Evolutionary conservation across 768 basidiomycete genomes (phyloP), one percentile per base, ranked within the genome.

Genomic region (Amanita thiersii): DNA sequence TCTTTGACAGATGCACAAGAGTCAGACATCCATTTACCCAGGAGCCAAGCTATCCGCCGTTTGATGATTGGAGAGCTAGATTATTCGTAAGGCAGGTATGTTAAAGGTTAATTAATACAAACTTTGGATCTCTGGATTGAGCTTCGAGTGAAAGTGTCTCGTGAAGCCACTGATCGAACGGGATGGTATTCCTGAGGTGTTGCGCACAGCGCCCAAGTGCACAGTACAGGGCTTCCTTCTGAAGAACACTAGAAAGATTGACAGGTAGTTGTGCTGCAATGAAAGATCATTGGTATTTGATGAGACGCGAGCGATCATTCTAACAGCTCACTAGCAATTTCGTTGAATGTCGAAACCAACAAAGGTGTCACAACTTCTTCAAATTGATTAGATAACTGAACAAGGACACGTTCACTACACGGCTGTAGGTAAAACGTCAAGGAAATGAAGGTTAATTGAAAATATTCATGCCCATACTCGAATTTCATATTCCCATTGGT

Each of bases 401-500:
- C 77, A 17, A 97, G 67, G 18, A 97, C 86, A n/a, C 91, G 73
- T 61, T 97, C 93, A 35, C 86, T 87, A 53, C 92, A 94, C 1
- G 92, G 82, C 94, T 97, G 45, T 26, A 37, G 35, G 23, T 24
- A 26, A 11, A n/a, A 12, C 9, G n/a, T 26, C 12, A 43, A 17
- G 28, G 31, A 37, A 28, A 15, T 36, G 29, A 38, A 19, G 5
- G 17, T 37, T 19, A 29, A 28, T 33, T 20, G 31, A 24, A 39
- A 17, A 24, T 38, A 17, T 28, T 44, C 21, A 29, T 12, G 46
- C 17, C 43, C 81, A 20, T 53, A 94, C 92, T 48, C 94, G 73
- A 45, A 96, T 77, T 52, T 94, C 90, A 52, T 75, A 97, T 52
- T 92, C 84, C 92, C 93, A 97, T 44, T 86, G 79, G 28, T 93